Conservation (phyloP, 257 asterid species). For the Vinca minor region DNA sequence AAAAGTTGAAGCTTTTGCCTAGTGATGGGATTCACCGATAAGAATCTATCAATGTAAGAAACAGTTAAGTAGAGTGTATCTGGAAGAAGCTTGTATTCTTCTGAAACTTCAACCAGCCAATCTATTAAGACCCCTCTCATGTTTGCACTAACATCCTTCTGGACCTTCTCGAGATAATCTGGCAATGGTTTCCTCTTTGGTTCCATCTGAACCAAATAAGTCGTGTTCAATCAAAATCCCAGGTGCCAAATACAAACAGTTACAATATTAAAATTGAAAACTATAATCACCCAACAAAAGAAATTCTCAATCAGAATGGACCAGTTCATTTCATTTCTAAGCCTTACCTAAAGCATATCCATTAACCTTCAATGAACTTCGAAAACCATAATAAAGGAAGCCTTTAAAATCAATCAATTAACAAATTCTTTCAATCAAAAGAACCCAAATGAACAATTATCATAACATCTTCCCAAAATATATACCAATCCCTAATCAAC, state of each 20-base stretch:
- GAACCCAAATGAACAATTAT: not conserved
- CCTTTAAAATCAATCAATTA: not conserved
- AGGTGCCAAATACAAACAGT: not conserved
- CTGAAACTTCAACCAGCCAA: conserved; percentile 92
- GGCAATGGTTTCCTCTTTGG: conserved; percentile 49
- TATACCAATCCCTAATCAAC: not conserved
- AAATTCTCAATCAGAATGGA: not conserved
- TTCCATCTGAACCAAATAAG: conserved; percentile 40
- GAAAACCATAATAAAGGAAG: not conserved
- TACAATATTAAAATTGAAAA: no score
- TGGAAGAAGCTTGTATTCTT: conserved; percentile 75
- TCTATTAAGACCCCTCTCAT: conserved; percentile 87
- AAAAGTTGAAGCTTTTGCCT: conserved; percentile 79
- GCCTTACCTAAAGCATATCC: not conserved
- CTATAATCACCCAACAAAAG: not conserved
- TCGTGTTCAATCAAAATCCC: conserved; percentile 5
- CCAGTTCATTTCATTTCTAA: no score
- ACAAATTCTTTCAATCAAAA: not conserved
- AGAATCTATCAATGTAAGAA: conserved; percentile 58
- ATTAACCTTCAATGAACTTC: not conserved
- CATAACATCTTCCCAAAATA: not conserved
- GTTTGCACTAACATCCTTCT: conserved; percentile 62
- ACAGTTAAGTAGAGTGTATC: conserved; percentile 66
- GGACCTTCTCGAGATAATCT: conserved; percentile 51
- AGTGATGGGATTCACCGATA: conserved; percentile 37